Evolutionary conservation across 1,139 yeast genomes (phyloP).

Genomic region (Blastobotrys buckinghamii): DNA sequence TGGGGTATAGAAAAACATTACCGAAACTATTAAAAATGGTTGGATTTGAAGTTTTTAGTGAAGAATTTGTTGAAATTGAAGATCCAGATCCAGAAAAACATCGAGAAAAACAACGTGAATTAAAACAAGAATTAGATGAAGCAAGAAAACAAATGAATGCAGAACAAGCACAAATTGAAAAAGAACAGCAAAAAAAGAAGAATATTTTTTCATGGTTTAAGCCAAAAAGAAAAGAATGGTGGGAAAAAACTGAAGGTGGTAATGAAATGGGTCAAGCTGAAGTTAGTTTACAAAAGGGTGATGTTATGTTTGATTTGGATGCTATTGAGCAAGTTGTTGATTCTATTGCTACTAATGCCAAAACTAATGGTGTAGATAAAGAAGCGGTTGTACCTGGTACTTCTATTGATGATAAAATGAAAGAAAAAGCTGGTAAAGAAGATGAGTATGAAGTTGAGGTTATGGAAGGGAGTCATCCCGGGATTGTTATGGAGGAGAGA

Average conservation of each 20-base stretch:
- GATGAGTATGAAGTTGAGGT: constrained; percentile 9
- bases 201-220: constrained; percentile 46
- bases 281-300: constrained; percentile 15
- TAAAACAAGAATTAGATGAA: constrained; percentile 78
- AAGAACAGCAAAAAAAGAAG: constrained; percentile 34
- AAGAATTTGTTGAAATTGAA: constrained; percentile 91
- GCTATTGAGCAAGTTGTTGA: constrained; percentile 33
- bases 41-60: constrained; percentile 80
- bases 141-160: constrained; percentile 53
- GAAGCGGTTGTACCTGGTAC: constrained; percentile 11
- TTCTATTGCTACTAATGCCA: constrained; percentile 16
- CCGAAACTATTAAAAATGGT: constrained; percentile 65
- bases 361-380: constrained; percentile 11
- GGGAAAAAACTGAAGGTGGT: constrained; percentile 56
- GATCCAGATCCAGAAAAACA: constrained; percentile 90
- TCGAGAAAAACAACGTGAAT: constrained; percentile 68
- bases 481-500: constrained; percentile 1
- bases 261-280: constrained; percentile 19
- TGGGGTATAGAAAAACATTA: constrained; percentile 92
- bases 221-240: constrained; percentile 82
- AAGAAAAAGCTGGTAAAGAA: constrained; percentile 6
- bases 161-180: constrained; percentile 23
- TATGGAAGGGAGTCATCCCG: constrained; percentile 5
- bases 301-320: constrained; percentile 34
- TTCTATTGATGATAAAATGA: constrained; percentile 5